Evolutionary conservation across 495 filamentous ascomycete genomes (phyloP).

Genomic region (Tuber microsphaerosporum): DNA sequence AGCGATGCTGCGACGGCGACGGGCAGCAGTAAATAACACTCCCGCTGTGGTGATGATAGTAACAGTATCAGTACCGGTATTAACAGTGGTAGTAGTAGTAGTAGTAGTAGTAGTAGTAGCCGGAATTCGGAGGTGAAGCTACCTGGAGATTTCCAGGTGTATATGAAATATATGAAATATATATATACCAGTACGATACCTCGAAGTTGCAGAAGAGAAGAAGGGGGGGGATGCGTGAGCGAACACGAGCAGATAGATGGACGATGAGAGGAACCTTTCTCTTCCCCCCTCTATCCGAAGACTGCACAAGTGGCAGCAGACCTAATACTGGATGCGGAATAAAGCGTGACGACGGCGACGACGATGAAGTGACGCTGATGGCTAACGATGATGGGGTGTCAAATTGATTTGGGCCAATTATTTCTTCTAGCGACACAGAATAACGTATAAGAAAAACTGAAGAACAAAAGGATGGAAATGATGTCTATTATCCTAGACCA

Average conservation of each 20-base stretch:
- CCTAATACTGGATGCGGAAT: slow-evolving; percentile 5
- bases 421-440: background rate
- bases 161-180: slow-evolving; percentile 1
- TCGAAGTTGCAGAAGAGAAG: background rate
- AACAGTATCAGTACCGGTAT: background rate
- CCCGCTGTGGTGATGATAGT: background rate
- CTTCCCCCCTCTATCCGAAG: background rate
- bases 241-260: background rate
- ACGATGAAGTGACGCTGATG: slow-evolving; percentile 3
- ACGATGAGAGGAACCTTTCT: background rate
- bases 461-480: background rate
- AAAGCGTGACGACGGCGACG: slow-evolving; percentile 3
- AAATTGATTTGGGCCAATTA: slow-evolving; percentile 5
- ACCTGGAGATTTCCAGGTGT: background rate
- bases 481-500: background rate
- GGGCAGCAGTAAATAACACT: background rate
- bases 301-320: slow-evolving; percentile 6
- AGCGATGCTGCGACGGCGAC: background rate
- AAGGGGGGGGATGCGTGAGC: background rate
- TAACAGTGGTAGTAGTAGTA: background rate
- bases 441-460: slow-evolving; percentile 1
- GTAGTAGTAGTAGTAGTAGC: background rate
- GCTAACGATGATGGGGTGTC: background rate
- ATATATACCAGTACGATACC: background rate
- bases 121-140: slow-evolving; percentile 2